These are phyloP conservation scores for Ambrosiella beaveri DNA, from an alignment of 2,329 filamentous ascomycete species.

Conservation along the genomic window DNA sequence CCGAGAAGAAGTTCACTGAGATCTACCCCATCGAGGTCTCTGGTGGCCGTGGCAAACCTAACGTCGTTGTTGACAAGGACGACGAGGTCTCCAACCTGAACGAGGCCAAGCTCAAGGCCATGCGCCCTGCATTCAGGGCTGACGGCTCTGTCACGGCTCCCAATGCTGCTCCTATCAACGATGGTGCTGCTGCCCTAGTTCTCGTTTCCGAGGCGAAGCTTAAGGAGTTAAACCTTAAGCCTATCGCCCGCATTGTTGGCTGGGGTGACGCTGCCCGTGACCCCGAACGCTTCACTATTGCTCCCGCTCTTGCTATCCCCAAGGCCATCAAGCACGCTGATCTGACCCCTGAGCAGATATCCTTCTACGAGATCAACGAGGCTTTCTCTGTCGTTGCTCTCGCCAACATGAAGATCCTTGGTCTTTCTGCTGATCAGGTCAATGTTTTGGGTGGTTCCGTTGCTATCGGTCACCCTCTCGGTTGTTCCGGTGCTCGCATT, in stretches of 20 bases:
- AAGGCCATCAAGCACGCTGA: constrained; percentile 95
- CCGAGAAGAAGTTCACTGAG: constrained; percentile 69
- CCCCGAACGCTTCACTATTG: constrained; percentile 89
- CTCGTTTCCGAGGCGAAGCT: constrained; percentile 89
- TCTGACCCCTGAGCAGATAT: constrained; percentile 57
- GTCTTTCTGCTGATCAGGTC: constrained; percentile 65
- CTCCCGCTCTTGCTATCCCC: constrained; percentile 83
- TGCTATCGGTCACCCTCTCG: constrained; percentile 86
- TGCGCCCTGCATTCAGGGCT: constrained; percentile 69
- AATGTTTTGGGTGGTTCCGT: constrained; percentile 93
- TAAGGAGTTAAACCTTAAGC: constrained; percentile 79
- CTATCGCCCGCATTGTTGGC: constrained; percentile 88
- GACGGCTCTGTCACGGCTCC: constrained; percentile 87
- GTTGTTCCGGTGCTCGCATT: constrained; percentile 85
- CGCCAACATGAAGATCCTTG: constrained; percentile 86
- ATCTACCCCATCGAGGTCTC: constrained; percentile 80
- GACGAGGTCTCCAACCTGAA: constrained; percentile 95
- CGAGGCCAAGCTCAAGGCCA: constrained; percentile 62
- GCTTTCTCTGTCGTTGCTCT: constrained; percentile 94
- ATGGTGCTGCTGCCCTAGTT: constrained; percentile 81
- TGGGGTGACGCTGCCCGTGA: constrained; percentile 90
- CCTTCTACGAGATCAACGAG: constrained; percentile 98
- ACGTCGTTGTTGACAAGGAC: constrained; percentile 62
- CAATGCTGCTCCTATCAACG: constrained; percentile 91
- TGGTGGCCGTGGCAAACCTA: constrained; percentile 78